Evolutionary conservation across 2,329 filamentous ascomycete species (phyloP).

Genomic region (Tolypocladium inflatum): DNA sequence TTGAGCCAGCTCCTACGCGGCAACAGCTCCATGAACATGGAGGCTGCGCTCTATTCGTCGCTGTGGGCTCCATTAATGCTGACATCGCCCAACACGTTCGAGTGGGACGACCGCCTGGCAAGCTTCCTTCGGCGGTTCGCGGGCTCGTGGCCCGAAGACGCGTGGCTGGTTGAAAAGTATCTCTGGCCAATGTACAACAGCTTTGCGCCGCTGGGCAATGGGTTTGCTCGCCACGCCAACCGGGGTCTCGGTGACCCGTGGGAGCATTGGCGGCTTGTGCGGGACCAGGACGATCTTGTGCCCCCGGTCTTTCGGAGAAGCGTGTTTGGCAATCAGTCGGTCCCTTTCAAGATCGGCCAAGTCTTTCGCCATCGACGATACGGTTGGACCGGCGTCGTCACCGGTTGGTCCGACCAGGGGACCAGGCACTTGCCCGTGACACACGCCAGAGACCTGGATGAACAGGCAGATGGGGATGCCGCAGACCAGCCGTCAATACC

Average conservation of each 20-base stretch:
- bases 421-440: slow-evolving; percentile 16
- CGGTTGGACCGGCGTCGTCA: slow-evolving; percentile 70
- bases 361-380: slow-evolving; percentile 79
- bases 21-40: slow-evolving; percentile 32
- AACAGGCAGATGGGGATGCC: slow-evolving; percentile 15
- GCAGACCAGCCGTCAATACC: slow-evolving; percentile 4
- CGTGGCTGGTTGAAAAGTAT: slow-evolving; percentile 59
- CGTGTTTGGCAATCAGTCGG: slow-evolving; percentile 10
- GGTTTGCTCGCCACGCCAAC: slow-evolving; percentile 15
- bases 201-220: slow-evolving; percentile 22
- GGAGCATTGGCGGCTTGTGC: slow-evolving; percentile 23
- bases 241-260: slow-evolving; percentile 18
- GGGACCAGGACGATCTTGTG: slow-evolving; percentile 32
- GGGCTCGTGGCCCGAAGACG: slow-evolving; percentile 48
- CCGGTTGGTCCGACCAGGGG: slow-evolving; percentile 65
- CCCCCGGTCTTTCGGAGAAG: slow-evolving; percentile 24
- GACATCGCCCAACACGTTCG: slow-evolving; percentile 32
- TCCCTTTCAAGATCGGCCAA: slow-evolving; percentile 62
- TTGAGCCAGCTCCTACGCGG: slow-evolving; percentile 25
- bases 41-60: slow-evolving; percentile 58
- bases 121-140: slow-evolving; percentile 45
- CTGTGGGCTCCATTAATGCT: slow-evolving; percentile 62
- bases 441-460: slow-evolving; percentile 15
- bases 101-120: slow-evolving; percentile 53
- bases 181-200: slow-evolving; percentile 49